Evolutionary conservation across 352 stramenopile species (phyloP), one percentile per base, ranked within the genome.

Genomic region (Albugo laibachii): DNA sequence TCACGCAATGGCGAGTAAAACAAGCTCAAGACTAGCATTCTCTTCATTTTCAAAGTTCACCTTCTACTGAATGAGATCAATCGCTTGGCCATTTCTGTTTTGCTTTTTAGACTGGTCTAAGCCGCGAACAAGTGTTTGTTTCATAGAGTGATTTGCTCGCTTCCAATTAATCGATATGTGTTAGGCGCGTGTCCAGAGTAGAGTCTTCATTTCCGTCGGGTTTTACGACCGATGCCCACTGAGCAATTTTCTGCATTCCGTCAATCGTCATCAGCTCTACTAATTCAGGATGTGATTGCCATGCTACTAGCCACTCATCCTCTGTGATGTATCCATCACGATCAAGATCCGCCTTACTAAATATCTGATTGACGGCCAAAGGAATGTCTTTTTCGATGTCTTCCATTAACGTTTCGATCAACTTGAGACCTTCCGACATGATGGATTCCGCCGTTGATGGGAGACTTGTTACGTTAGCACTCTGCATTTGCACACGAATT

Each of bases 261-360:
- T 88, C 76, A 44, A 88, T 82, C 0, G 76, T 85, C 63, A 88
- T 62, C 39, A 88, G 57, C 52, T 88, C 76, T 5, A 88, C 72
- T 24, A 88, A 80, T 49, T 88, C 76, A 1, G 76, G 76, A 41
- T 85, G 76, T 2, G 66, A 52, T 44, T 83, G 72, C 72, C 72
- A 84, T 39, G 70, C 67, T 24, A 81, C 80, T n/a, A 86, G 54
- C 76, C 76, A 88, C 53, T 88, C 76, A 37, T 85, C 61, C 45
- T 84, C 62, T 1, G 64, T 62, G 52, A 88, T 88, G 44, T 71
- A 81, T 52, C 83, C 73, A 48, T 84, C 72, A 49, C 83, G 69
- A 35, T 85, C 69, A 14, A 84, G 53, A 38, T 83, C 70, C 3
- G 70, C 73, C 52, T 85, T 70, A 19, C 69, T 55, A 52, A 88